phyloP scores from a whole-genome alignment of 1,284 basidiomycete genomes.

The Irpex rosettiformis region DNA sequence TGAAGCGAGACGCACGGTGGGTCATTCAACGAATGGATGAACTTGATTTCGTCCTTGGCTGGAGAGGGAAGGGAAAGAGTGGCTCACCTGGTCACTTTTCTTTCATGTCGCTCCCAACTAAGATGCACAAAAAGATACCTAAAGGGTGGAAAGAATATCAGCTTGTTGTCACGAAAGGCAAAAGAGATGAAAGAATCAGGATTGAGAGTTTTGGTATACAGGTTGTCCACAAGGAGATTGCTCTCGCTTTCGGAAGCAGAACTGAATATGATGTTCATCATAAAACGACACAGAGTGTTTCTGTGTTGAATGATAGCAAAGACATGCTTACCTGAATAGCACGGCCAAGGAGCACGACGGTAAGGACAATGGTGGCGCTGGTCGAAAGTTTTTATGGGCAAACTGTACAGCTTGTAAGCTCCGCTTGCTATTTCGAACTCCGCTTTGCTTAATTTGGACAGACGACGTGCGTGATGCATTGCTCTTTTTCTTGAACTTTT shows the following conservation, averaged over 20 bases:
- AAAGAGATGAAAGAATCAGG: slow-evolving; percentile 20
- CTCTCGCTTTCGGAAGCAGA: slow-evolving; percentile 79
- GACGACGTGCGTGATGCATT: neutral
- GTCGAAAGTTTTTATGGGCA: slow-evolving; percentile 14
- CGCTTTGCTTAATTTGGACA: neutral
- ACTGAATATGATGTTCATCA: slow-evolving; percentile 67
- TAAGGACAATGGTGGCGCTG: slow-evolving; percentile 4
- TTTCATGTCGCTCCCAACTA: neutral
- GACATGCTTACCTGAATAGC: slow-evolving; percentile 22
- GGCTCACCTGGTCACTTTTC: slow-evolving; percentile 21
- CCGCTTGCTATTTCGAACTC: slow-evolving; percentile 17
- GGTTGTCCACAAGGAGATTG: slow-evolving; percentile 68
- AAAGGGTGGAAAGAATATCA: neutral
- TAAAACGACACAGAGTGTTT: slow-evolving; percentile 17
- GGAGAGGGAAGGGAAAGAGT: slow-evolving; percentile 1
- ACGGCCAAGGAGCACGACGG: neutral
- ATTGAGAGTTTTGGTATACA: slow-evolving; percentile 56
- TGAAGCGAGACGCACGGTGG: slow-evolving; percentile 31
- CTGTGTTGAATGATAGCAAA: neutral
- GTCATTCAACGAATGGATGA: slow-evolving; percentile 80
- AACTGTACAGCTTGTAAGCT: slow-evolving; percentile 30
- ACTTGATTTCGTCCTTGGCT: slow-evolving; percentile 62
- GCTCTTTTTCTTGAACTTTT: neutral
- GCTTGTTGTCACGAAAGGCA: slow-evolving; percentile 6
- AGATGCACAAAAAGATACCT: neutral